phyloP scores from a whole-genome alignment of 345 rosid genomes.

The Gossypium ekmanianum region DNA sequence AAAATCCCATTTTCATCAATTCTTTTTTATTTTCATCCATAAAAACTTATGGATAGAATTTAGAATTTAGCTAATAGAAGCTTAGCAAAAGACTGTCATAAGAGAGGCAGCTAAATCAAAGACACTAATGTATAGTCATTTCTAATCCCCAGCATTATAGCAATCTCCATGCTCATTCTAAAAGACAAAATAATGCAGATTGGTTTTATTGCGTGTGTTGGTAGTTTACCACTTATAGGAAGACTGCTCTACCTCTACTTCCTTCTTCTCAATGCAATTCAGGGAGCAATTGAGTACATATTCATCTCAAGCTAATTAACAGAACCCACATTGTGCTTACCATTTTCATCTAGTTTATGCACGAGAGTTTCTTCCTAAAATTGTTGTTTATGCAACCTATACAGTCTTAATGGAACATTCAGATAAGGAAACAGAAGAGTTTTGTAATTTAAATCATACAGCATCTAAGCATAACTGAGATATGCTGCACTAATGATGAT shows the following conservation, averaged over 20 bases:
- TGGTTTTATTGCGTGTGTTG: not conserved
- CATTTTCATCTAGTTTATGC: slow-evolving; percentile 1
- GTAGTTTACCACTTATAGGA: not conserved
- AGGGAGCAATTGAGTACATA: not conserved
- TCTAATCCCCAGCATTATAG: not conserved
- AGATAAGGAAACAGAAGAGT: not conserved
- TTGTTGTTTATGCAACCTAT: not conserved
- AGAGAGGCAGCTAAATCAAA: not conserved
- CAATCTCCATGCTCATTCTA: not conserved
- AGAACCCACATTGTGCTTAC: not conserved
- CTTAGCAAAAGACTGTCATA: slow-evolving; percentile 1
- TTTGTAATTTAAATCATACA: slow-evolving; percentile 12
- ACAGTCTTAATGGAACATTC: slow-evolving; percentile 3
- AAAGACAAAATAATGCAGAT: not conserved
- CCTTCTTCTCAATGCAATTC: not conserved
- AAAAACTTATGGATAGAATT: not conserved
- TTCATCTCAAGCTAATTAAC: not conserved
- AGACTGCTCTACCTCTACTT: slow-evolving; percentile 4
- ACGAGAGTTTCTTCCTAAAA: not conserved
- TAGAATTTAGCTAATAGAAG: slow-evolving; percentile 1
- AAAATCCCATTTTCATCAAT: slow-evolving; percentile 16
- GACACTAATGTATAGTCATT: not conserved
- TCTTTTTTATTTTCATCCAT: not conserved
- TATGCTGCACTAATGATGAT: slow-evolving; percentile 34
- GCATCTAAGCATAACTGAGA: slow-evolving; percentile 19